These are phyloP conservation scores for Daldinia loculata DNA, from an alignment of 495 filamentous ascomycete genomes.

Conservation along the genomic window DNA sequence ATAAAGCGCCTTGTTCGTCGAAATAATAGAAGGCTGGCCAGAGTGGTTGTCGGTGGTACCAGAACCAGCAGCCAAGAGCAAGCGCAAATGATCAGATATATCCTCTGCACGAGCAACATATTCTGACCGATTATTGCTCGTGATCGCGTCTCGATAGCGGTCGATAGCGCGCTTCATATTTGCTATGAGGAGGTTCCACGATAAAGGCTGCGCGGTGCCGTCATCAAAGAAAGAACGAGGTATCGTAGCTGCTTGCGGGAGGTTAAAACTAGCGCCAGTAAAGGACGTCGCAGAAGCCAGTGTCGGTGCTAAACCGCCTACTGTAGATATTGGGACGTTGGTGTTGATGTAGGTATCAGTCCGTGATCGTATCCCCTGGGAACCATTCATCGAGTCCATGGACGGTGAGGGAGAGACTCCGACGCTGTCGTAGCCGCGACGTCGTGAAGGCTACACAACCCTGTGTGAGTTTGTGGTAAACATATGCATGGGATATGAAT, in stretches of 20 bases:
- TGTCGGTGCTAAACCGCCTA: slow-evolving; percentile 58
- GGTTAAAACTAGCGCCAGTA: slow-evolving; percentile 65
- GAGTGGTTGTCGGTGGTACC: slow-evolving; percentile 98
- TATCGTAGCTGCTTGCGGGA: slow-evolving; percentile 67
- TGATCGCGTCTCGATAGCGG: slow-evolving; percentile 83
- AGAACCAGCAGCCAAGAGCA: slow-evolving; percentile 93
- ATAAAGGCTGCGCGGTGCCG: slow-evolving; percentile 73
- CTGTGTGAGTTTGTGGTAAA: slow-evolving; percentile 28
- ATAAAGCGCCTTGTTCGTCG: slow-evolving; percentile 93
- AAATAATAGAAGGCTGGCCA: slow-evolving; percentile 98
- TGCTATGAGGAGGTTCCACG: slow-evolving; percentile 87
- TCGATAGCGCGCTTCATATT: slow-evolving; percentile 92
- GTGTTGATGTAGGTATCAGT: slow-evolving; percentile 59
- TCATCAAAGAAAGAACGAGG: slow-evolving; percentile 88
- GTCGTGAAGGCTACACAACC: slow-evolving; percentile 60
- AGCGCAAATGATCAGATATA: slow-evolving; percentile 93
- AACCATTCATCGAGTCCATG: slow-evolving; percentile 83
- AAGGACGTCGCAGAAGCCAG: slow-evolving; percentile 73
- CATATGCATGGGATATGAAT: not conserved
- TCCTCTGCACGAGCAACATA: slow-evolving; percentile 94
- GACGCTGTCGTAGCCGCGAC: slow-evolving; percentile 70
- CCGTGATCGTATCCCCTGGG: slow-evolving; percentile 56
- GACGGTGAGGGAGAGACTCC: slow-evolving; percentile 87
- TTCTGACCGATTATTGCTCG: slow-evolving; percentile 80
- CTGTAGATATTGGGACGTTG: slow-evolving; percentile 46